These are phyloP conservation scores for Leucoagaricus sp. DNA, from an alignment of 1,284 basidiomycete species.

Conservation along the genomic window DNA sequence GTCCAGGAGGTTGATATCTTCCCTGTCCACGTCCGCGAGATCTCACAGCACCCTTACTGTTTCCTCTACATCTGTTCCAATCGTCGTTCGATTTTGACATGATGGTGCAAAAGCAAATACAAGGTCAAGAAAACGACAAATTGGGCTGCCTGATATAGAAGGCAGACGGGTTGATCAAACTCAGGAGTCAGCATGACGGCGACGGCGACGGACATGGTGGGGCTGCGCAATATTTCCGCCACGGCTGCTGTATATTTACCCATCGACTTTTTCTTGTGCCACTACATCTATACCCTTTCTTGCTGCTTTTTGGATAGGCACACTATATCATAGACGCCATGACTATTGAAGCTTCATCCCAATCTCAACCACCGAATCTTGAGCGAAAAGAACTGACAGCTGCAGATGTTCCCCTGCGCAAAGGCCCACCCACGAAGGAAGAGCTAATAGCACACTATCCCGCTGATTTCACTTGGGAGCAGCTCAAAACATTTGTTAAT, in stretches of 20 bases:
- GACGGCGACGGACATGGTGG: background rate
- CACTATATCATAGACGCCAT: constrained; percentile 14
- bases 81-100: background rate
- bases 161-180: background rate
- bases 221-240: background rate
- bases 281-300: background rate
- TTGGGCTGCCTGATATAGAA: background rate
- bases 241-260: background rate
- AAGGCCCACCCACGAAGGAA: constrained; percentile 64
- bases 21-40: constrained; percentile 5
- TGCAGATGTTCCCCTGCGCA: constrained; percentile 41
- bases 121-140: too few relatives aligned
- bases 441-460: constrained; percentile 71
- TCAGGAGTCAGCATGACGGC: background rate
- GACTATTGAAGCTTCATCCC: constrained; percentile 11
- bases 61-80: background rate
- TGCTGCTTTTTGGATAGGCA: background rate
- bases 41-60: background rate
- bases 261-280: background rate
- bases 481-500: constrained; percentile 75
- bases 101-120: background rate
- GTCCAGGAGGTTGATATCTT: background rate
- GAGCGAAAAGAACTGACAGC: constrained; percentile 8
- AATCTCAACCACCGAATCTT: background rate
- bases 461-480: constrained; percentile 71